These are phyloP conservation scores for Scorias spongiosa DNA, from an alignment of 2,329 filamentous ascomycete species.

Conservation along the genomic window DNA sequence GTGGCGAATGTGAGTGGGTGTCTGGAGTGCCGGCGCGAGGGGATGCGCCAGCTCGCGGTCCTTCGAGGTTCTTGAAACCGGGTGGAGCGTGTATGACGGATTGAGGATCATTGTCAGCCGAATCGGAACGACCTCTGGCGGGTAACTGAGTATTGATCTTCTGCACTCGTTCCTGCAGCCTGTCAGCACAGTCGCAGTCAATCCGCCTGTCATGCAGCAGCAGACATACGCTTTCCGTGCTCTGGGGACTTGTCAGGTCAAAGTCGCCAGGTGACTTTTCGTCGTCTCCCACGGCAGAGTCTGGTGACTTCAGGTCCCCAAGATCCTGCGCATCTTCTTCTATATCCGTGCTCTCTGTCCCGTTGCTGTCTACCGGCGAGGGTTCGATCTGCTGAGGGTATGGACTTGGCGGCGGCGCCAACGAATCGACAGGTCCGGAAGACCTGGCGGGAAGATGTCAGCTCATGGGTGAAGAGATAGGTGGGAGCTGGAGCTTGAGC, in stretches of 20 bases:
- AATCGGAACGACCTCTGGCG: constrained; percentile 32
- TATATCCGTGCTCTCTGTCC: constrained; percentile 52
- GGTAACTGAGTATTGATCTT: constrained; percentile 33
- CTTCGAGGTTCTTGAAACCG: constrained; percentile 61
- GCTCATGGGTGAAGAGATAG: constrained; percentile 8
- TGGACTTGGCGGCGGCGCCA: constrained; percentile 32
- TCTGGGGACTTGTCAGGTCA: constrained; percentile 19
- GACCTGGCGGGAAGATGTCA: constrained; percentile 20
- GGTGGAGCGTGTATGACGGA: constrained; percentile 86
- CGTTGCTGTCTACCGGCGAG: constrained; percentile 72
- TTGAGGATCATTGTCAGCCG: constrained; percentile 56
- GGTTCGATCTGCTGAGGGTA: constrained; percentile 57
- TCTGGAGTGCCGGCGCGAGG: background rate
- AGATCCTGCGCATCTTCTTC: constrained; percentile 60
- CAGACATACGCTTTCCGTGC: constrained; percentile 14
- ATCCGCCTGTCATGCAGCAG: background rate
- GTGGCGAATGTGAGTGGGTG: constrained; percentile 17
- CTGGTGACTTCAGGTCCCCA: constrained; percentile 22
- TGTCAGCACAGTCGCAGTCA: constrained; percentile 4
- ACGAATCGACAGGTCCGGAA: constrained; percentile 31
- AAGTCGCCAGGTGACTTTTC: constrained; percentile 16
- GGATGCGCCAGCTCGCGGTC: background rate
- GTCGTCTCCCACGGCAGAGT: constrained; percentile 3
- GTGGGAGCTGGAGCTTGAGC: background rate
- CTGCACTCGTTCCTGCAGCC: constrained; percentile 20